Percentiles rank a stretch among this genome's conserved stretches.
Evolutionary conservation across 306 rosid species (phyloP).

Genomic region (Geum urbanum): DNA sequence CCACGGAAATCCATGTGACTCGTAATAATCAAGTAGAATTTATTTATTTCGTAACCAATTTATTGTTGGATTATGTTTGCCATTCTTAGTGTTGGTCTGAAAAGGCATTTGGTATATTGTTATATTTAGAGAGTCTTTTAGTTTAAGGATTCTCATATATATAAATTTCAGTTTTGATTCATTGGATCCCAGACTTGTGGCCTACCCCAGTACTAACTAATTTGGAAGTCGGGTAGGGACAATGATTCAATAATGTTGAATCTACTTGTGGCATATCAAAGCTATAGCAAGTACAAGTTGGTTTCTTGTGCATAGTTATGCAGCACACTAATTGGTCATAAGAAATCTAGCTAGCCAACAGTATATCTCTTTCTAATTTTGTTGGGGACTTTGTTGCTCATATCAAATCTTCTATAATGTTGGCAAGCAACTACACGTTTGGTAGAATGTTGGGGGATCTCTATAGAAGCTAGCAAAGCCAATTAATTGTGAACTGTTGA

Average conservation of each 20-base stretch:
- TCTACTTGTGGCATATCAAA: slow-evolving; percentile 1
- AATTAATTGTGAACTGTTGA: background rate
- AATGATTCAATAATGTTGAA: background rate
- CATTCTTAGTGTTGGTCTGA: background rate
- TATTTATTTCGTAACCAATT: background rate
- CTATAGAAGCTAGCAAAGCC: background rate
- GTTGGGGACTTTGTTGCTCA: background rate
- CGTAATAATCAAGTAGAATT: background rate
- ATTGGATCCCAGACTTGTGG: slow-evolving; percentile 6
- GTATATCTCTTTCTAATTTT: background rate
- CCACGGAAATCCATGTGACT: slow-evolving; percentile 4
- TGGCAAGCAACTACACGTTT: background rate
- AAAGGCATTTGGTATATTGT: slow-evolving; percentile 9
- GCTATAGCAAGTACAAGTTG: background rate
- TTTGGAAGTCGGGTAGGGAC: background rate
- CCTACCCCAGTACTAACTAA: background rate
- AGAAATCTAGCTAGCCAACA: background rate
- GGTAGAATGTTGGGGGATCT: background rate
- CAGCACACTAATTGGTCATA: background rate
- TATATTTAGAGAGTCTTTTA: slow-evolving; percentile 11
- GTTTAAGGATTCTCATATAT: background rate
- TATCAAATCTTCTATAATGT: background rate
- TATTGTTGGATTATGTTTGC: slow-evolving; percentile 12
- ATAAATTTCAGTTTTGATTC: background rate
- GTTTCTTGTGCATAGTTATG: background rate